These are phyloP conservation scores for Fusarium nelsonii DNA, from an alignment of 2,329 filamentous ascomycete species.

Conservation along the genomic window DNA sequence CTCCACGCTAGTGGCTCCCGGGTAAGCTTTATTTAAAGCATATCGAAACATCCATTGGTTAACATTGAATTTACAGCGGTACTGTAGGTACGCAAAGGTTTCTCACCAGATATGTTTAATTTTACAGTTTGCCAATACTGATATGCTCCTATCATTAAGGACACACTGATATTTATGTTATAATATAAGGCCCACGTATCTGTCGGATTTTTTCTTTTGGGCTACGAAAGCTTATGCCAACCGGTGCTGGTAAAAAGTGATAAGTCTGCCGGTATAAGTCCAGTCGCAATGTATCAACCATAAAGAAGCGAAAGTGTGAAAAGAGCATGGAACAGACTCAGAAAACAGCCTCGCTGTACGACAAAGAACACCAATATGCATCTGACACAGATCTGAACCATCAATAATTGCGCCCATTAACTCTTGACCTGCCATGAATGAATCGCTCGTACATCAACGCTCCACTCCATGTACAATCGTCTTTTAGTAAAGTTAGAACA, in stretches of 20 bases:
- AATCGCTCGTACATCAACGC: neutral
- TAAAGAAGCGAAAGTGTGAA: neutral
- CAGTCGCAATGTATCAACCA: neutral
- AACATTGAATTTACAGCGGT: neutral
- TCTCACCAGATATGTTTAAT: neutral
- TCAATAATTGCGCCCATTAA: neutral
- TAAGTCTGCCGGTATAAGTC: no score
- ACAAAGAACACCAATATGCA: neutral
- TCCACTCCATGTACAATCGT: neutral
- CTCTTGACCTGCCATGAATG: neutral
- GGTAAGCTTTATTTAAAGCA: neutral
- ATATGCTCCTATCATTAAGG: no score
- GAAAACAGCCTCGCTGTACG: neutral
- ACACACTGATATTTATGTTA: no score
- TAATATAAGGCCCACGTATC: no score
- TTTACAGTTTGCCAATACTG: no score
- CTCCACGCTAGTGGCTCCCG: neutral
- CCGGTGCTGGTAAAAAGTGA: no score
- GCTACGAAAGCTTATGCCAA: no score
- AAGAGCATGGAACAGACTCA: neutral
- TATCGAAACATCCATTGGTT: neutral
- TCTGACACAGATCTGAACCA: neutral
- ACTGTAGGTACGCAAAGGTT: neutral
- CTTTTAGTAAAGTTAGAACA: neutral
- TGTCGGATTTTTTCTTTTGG: no score